Conservation (phyloP, 2,329 filamentous ascomycete species). For the Podosphaera leucotricha region DNA sequence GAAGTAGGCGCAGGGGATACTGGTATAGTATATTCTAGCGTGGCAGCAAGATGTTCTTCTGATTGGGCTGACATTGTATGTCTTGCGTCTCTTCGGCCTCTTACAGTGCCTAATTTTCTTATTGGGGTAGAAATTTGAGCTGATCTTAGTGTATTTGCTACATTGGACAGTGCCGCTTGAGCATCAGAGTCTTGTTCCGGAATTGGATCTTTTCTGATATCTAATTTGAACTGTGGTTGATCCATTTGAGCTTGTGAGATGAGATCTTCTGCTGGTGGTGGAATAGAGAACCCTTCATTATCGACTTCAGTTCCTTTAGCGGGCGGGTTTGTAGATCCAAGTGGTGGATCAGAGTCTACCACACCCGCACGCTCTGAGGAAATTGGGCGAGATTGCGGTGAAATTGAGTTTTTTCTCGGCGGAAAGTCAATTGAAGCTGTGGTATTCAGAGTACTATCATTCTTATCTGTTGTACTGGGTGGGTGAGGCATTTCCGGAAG, state of each 20-base stretch:
- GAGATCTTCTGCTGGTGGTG: conserved; percentile 34
- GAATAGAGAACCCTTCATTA: conserved; percentile 55
- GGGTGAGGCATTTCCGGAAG: conserved; percentile 30
- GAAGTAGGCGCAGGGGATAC: not conserved
- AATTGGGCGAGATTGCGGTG: conserved; percentile 1
- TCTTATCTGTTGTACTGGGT: conserved; percentile 8
- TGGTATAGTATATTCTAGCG: conserved; percentile 24
- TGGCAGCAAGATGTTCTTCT: not conserved
- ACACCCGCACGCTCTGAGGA: conserved; percentile 21
- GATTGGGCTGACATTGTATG: conserved; percentile 44
- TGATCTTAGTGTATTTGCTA: conserved; percentile 47
- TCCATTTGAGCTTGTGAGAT: conserved; percentile 44
- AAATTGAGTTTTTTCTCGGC: not conserved
- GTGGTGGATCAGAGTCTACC: conserved; percentile 22
- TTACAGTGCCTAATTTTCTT: conserved; percentile 50
- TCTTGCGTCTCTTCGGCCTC: conserved; percentile 73
- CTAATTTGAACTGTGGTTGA: conserved; percentile 51
- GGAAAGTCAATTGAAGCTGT: not conserved
- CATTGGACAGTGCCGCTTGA: conserved; percentile 49
- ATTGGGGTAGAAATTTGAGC: conserved; percentile 35
- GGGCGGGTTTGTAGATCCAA: conserved; percentile 22
- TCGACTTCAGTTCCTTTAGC: conserved; percentile 31
- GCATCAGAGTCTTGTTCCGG: conserved; percentile 55
- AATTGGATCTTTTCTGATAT: conserved; percentile 56
- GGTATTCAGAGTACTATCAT: conserved; percentile 6